Percentiles rank a stretch among this genome's conserved stretches.
Conservation (phyloP, 306 rosid species). For the Cucurbita moschata region DNA sequence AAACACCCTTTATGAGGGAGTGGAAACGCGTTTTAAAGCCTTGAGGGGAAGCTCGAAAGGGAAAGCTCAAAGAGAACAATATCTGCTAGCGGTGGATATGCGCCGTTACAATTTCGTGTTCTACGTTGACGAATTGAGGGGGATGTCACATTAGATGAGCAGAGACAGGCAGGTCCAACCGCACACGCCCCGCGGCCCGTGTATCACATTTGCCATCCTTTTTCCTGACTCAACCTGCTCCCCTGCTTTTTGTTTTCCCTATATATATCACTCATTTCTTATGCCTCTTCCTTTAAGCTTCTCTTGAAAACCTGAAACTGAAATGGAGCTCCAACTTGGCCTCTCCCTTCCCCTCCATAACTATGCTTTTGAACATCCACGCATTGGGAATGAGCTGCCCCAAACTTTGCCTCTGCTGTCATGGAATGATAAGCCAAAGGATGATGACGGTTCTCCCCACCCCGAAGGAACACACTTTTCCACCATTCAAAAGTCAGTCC, state of each 20-base stretch:
- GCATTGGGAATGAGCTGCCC: not conserved
- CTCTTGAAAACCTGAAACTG: not conserved
- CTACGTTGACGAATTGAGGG: too few species aligned
- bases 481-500: slow-evolving; percentile 32
- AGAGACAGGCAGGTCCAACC: not conserved
- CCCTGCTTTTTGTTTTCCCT: slow-evolving; percentile 9
- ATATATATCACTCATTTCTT: not conserved
- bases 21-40: too few species aligned
- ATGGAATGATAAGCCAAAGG: slow-evolving; percentile 52
- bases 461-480: slow-evolving; percentile 12
- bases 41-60: too few species aligned
- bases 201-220: slow-evolving; percentile 7
- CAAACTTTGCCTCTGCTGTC: slow-evolving; percentile 30
- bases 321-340: slow-evolving; percentile 59
- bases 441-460: slow-evolving; percentile 28
- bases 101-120: too few species aligned
- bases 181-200: not conserved
- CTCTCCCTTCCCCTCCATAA: slow-evolving; percentile 25
- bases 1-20: too few species aligned
- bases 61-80: too few species aligned
- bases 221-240: slow-evolving; percentile 53
- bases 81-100: too few species aligned
- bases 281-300: not conserved
- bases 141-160: not conserved
- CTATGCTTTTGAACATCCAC: slow-evolving; percentile 21